A percentile compares a stretch with the other conserved stretches of the same genome.
Evolutionary conservation across 305 asterid species (phyloP).

Genomic region (Salvia sclarea): DNA sequence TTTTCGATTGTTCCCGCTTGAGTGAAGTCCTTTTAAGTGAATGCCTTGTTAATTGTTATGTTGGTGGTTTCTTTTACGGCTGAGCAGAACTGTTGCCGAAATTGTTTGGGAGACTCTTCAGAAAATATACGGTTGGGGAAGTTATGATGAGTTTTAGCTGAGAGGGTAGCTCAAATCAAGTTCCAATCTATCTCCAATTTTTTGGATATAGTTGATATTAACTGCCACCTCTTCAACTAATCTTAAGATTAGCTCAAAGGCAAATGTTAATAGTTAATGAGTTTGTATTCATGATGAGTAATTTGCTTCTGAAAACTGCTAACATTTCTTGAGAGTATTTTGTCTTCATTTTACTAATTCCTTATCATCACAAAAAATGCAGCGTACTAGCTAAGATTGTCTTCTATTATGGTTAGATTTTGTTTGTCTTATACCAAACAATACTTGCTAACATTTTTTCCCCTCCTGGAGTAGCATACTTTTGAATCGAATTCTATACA

Average conservation of each 20-base stretch:
- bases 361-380: not conserved
- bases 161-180: not conserved
- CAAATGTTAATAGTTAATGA: not conserved
- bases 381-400: not conserved
- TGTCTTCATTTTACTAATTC: not conserved
- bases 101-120: not conserved
- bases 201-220: constrained; percentile 6
- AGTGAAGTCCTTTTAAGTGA: not conserved
- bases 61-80: not conserved
- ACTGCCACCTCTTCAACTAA: not conserved
- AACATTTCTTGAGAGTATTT: not conserved
- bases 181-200: not conserved
- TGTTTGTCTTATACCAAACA: not conserved
- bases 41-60: not conserved
- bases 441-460: not conserved
- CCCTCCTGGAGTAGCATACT: not conserved
- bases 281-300: not conserved
- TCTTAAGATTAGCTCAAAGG: not conserved
- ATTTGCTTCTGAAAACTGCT: constrained; percentile 5
- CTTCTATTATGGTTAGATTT: not conserved
- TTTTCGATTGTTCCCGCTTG: not conserved
- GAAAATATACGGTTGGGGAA: not conserved
- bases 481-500: not conserved
- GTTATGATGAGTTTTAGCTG: constrained; percentile 13
- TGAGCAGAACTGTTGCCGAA: not conserved